Base-by-base conservation (phyloP, 2,329 filamentous ascomycete genomes). In the Stachybotrys elegans region DNA sequence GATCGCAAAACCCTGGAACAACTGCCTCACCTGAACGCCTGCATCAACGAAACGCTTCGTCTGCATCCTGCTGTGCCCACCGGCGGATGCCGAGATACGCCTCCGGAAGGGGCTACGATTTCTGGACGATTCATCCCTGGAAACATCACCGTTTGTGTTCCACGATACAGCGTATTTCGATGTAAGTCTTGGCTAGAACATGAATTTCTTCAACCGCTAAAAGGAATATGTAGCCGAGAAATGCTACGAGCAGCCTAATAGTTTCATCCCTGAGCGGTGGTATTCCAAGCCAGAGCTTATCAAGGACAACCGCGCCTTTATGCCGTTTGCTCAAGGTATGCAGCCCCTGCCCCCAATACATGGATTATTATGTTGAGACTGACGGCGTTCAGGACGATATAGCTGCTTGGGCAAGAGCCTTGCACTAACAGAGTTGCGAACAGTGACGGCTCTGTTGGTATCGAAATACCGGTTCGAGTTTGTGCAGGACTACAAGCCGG, bases 251-350 rank as follows among this genome's bases (percentile, higher is more conserved):
- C 31, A 47, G 6, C 45, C 49, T 4, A 16, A 48, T 25, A 43
- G 40, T 8, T 56, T 55, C 22, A 50, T 55, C 7, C 53, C 53
- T 4, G 54, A 56, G 47, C 50, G 54, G n/a, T 56, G 53, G 54
- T 54, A 49, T 0, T 48, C 47, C 4, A 41, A 48, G 2, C 50
- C 50, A 2, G 54, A 56, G 1, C 29, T 56, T 5, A 40, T 55
- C 9, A 47, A 51, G 8, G 48, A 55, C n/a, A 48, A 37, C 4
- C 47, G 51, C 11, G 48, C 51, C 2, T 55, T 47, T 8, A 25
- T 43, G 8, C 44, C 43, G 0, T 48, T 51, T 14, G 39, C 35
- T 5, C 23, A 35, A 19, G 48, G 51, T 45, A 46, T 21, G 13
- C 22, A 11, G 40, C 17, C 34, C 5, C 21, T 13, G 8, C 8